Evolutionary conservation across 495 filamentous ascomycete genomes (phyloP).

Genomic region (Geopyxis carbonaria): DNA sequence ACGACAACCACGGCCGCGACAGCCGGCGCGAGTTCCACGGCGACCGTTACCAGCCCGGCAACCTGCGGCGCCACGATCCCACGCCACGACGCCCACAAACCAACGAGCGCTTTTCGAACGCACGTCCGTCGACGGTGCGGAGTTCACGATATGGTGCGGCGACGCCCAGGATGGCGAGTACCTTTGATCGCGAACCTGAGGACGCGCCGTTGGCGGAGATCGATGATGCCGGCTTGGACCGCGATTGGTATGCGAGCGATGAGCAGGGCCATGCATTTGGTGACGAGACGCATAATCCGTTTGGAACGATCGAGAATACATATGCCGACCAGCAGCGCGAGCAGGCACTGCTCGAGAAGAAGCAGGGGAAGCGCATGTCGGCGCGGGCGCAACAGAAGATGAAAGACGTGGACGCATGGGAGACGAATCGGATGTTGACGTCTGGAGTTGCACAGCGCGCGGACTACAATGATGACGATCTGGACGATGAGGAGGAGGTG

Average conservation of each 20-base stretch:
- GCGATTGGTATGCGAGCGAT: constrained; percentile 74
- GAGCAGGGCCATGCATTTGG: constrained; percentile 62
- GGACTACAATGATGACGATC: constrained; percentile 62
- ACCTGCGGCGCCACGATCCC: constrained; percentile 21
- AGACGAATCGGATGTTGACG: constrained; percentile 95
- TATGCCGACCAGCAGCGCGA: constrained; percentile 60
- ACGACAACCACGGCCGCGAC: too few relatives aligned
- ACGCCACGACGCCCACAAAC: constrained; percentile 17
- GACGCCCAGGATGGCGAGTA: constrained; percentile 20
- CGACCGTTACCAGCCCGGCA: constrained; percentile 17
- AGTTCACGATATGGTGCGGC: constrained; percentile 12
- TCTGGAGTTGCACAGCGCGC: constrained; percentile 85
- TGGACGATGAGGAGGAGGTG: constrained; percentile 81
- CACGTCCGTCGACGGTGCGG: constrained; percentile 22
- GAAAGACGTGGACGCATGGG: constrained; percentile 93
- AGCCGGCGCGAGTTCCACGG: constrained; percentile 12
- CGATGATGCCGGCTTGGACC: constrained; percentile 51
- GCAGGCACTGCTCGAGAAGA: constrained; percentile 53
- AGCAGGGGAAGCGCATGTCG: constrained; percentile 49
- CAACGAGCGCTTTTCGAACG: constrained; percentile 16
- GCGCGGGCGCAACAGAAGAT: constrained; percentile 65
- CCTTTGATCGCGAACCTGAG: constrained; percentile 18
- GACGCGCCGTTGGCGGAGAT: constrained; percentile 18
- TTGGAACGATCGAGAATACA: constrained; percentile 45
- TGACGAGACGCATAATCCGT: constrained; percentile 55